Percentiles rank a stretch among this genome's conserved stretches.
These are phyloP conservation scores for Penicillium chermesinum DNA, from an alignment of 495 filamentous ascomycete species.

Conservation along the genomic window DNA sequence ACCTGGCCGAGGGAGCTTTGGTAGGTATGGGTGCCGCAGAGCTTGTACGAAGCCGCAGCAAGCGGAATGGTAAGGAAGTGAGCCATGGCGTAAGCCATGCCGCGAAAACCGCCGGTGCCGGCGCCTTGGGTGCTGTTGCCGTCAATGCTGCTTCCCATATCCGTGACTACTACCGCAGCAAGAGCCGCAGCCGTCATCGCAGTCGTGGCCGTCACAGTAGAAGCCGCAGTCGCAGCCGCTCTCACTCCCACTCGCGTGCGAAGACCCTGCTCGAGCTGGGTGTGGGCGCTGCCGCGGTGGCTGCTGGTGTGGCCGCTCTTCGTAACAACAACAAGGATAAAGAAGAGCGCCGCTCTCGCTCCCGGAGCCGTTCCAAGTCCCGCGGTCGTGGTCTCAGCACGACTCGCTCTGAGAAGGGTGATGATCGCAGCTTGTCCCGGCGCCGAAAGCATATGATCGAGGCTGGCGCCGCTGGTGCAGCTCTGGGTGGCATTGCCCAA, in stretches of 20 bases:
- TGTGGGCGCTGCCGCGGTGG: slow-evolving; percentile 75
- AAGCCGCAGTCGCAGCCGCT: slow-evolving; percentile 46
- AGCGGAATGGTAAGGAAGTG: slow-evolving; percentile 53
- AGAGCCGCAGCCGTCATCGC: slow-evolving; percentile 47
- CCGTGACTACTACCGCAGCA: slow-evolving; percentile 64
- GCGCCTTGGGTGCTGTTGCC: slow-evolving; percentile 74
- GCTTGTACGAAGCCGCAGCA: slow-evolving; percentile 62
- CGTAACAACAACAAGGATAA: slow-evolving; percentile 62
- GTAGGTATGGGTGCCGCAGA: slow-evolving; percentile 74
- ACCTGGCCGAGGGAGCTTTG: slow-evolving; percentile 81
- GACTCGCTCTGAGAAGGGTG: slow-evolving; percentile 23
- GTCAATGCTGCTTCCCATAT: slow-evolving; percentile 73
- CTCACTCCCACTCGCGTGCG: slow-evolving; percentile 51
- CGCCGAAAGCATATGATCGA: slow-evolving; percentile 67
- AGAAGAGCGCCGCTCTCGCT: slow-evolving; percentile 67
- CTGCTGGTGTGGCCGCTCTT: slow-evolving; percentile 71
- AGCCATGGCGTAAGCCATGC: slow-evolving; percentile 56
- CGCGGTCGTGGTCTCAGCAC: slow-evolving; percentile 47
- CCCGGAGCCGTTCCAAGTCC: slow-evolving; percentile 46
- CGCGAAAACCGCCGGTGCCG: slow-evolving; percentile 74
- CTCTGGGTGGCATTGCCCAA: slow-evolving; percentile 69
- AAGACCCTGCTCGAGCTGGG: slow-evolving; percentile 66
- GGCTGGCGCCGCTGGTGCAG: slow-evolving; percentile 73
- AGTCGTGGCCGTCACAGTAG: slow-evolving; percentile 29
- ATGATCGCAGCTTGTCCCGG: slow-evolving; percentile 51